Conservation (phyloP, 495 filamentous ascomycete species). For the Hypoxylon crocopeplum region DNA sequence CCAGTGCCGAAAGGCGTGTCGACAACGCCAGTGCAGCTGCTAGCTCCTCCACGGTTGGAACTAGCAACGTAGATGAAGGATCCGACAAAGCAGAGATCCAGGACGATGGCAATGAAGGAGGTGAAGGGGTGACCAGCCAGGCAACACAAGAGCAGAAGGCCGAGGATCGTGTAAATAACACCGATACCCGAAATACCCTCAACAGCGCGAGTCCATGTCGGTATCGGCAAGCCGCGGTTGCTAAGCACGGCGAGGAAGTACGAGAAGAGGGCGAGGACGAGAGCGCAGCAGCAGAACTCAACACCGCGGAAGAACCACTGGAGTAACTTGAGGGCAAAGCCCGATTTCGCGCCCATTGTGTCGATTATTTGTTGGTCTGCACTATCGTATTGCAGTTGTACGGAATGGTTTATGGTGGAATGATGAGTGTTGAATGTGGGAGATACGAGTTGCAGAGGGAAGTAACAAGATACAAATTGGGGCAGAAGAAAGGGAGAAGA, state of each 20-base stretch:
- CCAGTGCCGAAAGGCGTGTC: slow-evolving; percentile 73
- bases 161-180: slow-evolving; percentile 73
- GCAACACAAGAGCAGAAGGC: slow-evolving; percentile 76
- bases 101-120: slow-evolving; percentile 71
- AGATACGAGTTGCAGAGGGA: too few relatives aligned
- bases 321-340: slow-evolving; percentile 66
- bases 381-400: slow-evolving; percentile 26
- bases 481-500: too few relatives aligned
- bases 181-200: slow-evolving; percentile 80
- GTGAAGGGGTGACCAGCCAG: slow-evolving; percentile 72
- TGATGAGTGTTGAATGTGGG: slow-evolving; percentile 11
- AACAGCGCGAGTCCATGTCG: slow-evolving; percentile 73
- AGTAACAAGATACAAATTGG: too few relatives aligned
- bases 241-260: slow-evolving; percentile 71
- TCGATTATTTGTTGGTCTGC: slow-evolving; percentile 23
- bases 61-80: slow-evolving; percentile 68
- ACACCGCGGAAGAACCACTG: slow-evolving; percentile 70
- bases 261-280: slow-evolving; percentile 82
- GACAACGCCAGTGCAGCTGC: slow-evolving; percentile 66
- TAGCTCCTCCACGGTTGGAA: slow-evolving; percentile 66
- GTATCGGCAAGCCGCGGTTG: slow-evolving; percentile 64
- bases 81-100: slow-evolving; percentile 65
- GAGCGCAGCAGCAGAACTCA: slow-evolving; percentile 72
- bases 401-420: slow-evolving; percentile 35
- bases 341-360: slow-evolving; percentile 51